A percentile compares a stretch with the other conserved stretches of the same genome.
phyloP scores from a whole-genome alignment of 139 green algal genomes.

The Klebsormidium nitens region DNA sequence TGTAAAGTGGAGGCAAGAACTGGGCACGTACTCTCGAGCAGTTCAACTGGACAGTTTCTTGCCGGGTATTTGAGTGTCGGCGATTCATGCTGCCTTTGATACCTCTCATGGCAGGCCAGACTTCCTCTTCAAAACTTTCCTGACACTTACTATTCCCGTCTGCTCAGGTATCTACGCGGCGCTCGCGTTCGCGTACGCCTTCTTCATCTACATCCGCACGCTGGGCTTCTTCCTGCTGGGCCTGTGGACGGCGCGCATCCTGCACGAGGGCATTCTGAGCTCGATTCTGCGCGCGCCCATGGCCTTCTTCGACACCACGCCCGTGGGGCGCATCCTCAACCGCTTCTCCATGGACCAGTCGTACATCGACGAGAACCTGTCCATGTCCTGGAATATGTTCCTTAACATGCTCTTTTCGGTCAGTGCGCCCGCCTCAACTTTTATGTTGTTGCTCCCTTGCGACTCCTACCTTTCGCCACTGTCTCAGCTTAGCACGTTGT shows the following conservation, averaged over 20 bases:
- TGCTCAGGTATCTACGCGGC: conserved; percentile 54
- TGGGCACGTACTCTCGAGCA: background rate
- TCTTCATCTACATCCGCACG: conserved; percentile 47
- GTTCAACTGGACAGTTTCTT: background rate
- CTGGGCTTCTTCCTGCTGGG: conserved; percentile 30
- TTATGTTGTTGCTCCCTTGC: background rate
- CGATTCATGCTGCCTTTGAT: background rate
- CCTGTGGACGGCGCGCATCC: conserved; percentile 24
- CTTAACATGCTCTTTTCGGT: conserved; percentile 40
- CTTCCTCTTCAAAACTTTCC: background rate
- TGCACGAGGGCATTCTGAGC: conserved; percentile 62
- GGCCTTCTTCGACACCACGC: conserved; percentile 90
- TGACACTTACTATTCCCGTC: background rate
- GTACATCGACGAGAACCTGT: conserved; percentile 29
- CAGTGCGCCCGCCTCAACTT: background rate
- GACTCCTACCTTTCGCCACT: too few relatives aligned
- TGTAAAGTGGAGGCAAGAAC: background rate
- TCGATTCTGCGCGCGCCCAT: conserved; percentile 68
- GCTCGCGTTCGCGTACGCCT: conserved; percentile 49
- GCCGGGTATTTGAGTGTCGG: background rate
- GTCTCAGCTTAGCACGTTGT: too few relatives aligned
- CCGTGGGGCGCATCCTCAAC: conserved; percentile 83
- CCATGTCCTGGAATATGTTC: conserved; percentile 30
- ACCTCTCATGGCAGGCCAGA: background rate
- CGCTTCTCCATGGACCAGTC: conserved; percentile 54